Conservation (phyloP, 2,329 filamentous ascomycete genomes). For the Clarireedia hainanense region DNA sequence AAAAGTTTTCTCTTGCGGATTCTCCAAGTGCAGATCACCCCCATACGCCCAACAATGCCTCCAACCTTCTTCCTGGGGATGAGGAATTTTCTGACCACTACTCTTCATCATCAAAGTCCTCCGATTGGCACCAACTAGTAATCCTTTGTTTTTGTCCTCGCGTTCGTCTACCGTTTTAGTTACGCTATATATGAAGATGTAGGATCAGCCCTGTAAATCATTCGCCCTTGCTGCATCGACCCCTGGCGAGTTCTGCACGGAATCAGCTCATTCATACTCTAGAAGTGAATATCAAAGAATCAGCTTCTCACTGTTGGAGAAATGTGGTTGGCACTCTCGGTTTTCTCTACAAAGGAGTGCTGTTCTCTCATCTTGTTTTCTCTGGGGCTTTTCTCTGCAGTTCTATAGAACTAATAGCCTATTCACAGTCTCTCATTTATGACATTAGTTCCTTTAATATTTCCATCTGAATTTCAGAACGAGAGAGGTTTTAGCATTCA, state of each 20-base stretch:
- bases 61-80: too few relatives aligned
- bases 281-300: background rate
- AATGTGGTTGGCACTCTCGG: too few relatives aligned
- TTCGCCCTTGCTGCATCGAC: background rate
- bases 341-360: too few relatives aligned
- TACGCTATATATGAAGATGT: background rate
- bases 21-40: too few relatives aligned
- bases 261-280: background rate
- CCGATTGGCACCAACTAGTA: too few relatives aligned
- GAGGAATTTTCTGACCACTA: too few relatives aligned
- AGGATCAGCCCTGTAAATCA: background rate
- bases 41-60: too few relatives aligned
- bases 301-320: background rate
- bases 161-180: conserved; percentile 1
- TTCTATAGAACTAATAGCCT: too few relatives aligned
- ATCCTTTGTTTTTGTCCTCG: background rate
- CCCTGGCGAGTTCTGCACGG: background rate
- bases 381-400: too few relatives aligned
- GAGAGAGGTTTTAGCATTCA: background rate
- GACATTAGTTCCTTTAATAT: background rate
- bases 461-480: background rate
- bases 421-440: background rate
- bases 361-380: too few relatives aligned
- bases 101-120: too few relatives aligned
- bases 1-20: too few relatives aligned